Evolutionary conservation across 306 rosid species (phyloP), one percentile per base, ranked within the genome.

Genomic region (Ammopiptanthus mongolicus): DNA sequence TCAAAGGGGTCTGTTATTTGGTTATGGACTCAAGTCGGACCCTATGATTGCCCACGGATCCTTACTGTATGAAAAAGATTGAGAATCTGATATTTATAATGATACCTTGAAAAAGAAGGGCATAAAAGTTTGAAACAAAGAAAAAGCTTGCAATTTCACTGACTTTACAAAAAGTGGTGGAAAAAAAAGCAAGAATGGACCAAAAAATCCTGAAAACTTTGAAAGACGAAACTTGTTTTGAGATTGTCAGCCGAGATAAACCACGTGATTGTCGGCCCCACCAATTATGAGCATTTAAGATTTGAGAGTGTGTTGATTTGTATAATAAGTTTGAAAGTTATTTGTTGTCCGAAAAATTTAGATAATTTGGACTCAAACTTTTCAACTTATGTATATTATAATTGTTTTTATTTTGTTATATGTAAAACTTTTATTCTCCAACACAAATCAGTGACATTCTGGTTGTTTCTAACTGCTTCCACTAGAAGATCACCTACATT

Each of bases 181-280:
- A 31, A 52, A 46, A 39, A 67, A 75, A 80, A 73, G 69, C 29
- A 41, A 80, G 37, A 36, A 55, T 59, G 84, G 74, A 78, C 72
- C 78, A 69, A 62, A 42, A 31, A 60, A 33, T 78, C 59, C 51
- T 8, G 69, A 22, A 71, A 69, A 36, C 71, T 44, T 69, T 75
- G 76, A 78, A 82, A 80, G 58, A 87, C 77, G 67, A 77, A 70
- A 74, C 78, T 69, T 74, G 55, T 36, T 55, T 46, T 60, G 63
- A 83, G 79, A 74, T 63, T 62, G 58, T 12, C 46, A 21, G 59
- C 57, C 60, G 13, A 25, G 75, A 84, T 77, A 69, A 64, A 56
- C 66, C 80, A 80, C 74, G 77, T 82, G 80, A 82, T 72, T 75
- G 80, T 58, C 15, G 85, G 80, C n/a, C n/a, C n/a, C n/a, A n/a